Evolutionary conservation across 306 rosid genomes (phyloP), one percentile per base, ranked within the genome.

Genomic region (Sophora flavescens): DNA sequence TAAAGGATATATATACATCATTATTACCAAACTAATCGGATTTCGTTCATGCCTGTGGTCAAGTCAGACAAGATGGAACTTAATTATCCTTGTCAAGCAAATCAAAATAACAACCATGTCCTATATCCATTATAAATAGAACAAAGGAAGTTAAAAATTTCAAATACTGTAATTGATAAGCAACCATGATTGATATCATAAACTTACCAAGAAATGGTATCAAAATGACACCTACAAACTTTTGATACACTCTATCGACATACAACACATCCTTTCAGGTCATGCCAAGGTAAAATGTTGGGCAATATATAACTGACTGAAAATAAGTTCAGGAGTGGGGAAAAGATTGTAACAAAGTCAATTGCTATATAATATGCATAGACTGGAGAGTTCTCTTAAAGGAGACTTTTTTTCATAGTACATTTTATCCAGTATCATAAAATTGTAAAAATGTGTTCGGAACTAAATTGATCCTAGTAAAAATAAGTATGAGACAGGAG

Each of bases 311-410:
- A 57, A 54, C 41, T 11, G 45, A 22, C 72, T 26, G 12, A 41
- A 47, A 47, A 47, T 38, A 68, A 32, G 32, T 69, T 69, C 17
- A 52, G 47, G 62, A 22, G 53, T 41, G 8, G 42, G 26, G 28
- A 60, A 54, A 78, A 18, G 33, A 59, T 22, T 11, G 59, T 48
- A 69, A 38, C 35, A 68, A 78, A 58, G 69, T 68, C 18, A 33
- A 61, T 17, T 16, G 57, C 17, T 38, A 45, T 61, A 59, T 13
- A 22, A 22, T 22, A 30, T 52, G 26, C 51, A 53, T 45, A 48
- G 57, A 74, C 15, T 14, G 6, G 13, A 38, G 45, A 35, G 9
- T 58, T 36, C 47, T 56, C 47, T 18, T 13, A 4, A 17, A 15
- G 6, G 35, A 66, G 14, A 30, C n/a, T 56, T 45, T 53, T 53